Evolutionary conservation across 1,139 yeast species (phyloP).

Genomic region (Yamadazyma triangularis): DNA sequence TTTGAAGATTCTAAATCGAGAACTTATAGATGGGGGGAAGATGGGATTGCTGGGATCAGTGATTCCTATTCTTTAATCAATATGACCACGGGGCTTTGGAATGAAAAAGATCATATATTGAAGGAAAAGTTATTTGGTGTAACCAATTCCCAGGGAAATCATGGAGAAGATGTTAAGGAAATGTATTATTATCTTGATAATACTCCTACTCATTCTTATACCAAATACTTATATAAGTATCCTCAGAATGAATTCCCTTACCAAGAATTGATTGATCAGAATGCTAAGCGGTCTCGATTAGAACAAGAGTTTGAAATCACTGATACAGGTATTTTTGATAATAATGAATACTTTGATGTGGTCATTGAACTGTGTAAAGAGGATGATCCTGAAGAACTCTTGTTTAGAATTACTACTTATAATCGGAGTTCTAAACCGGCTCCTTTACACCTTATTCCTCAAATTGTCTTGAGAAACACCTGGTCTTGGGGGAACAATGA

Average conservation of each 20-base stretch:
- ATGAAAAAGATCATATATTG: constrained; percentile 79
- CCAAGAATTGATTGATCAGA: constrained; percentile 66
- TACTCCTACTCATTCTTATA: constrained; percentile 90
- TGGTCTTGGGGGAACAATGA: constrained; percentile 85
- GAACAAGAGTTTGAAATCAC: constrained; percentile 69
- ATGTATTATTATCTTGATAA: constrained; percentile 86
- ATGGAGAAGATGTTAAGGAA: constrained; percentile 90
- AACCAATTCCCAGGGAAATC: constrained; percentile 92
- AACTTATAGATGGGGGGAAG: constrained; percentile 95
- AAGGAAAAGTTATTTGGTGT: constrained; percentile 88
- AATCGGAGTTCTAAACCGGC: constrained; percentile 82
- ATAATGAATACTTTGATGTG: constrained; percentile 83
- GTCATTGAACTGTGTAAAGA: constrained; percentile 90
- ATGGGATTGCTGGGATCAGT: constrained; percentile 88
- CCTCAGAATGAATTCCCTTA: constrained; percentile 87
- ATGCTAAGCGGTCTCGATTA: constrained; percentile 57
- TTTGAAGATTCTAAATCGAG: constrained; percentile 83
- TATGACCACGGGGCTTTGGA: constrained; percentile 84
- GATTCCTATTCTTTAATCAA: constrained; percentile 82
- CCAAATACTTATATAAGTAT: constrained; percentile 89
- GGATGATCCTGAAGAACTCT: constrained; percentile 78
- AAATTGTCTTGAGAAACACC: constrained; percentile 80
- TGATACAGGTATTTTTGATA: constrained; percentile 74
- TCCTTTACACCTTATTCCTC: constrained; percentile 85
- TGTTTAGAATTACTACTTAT: constrained; percentile 86